Base-by-base conservation (phyloP, 2,329 filamentous ascomycete species). In the Pestalotiopsis sp. region DNA sequence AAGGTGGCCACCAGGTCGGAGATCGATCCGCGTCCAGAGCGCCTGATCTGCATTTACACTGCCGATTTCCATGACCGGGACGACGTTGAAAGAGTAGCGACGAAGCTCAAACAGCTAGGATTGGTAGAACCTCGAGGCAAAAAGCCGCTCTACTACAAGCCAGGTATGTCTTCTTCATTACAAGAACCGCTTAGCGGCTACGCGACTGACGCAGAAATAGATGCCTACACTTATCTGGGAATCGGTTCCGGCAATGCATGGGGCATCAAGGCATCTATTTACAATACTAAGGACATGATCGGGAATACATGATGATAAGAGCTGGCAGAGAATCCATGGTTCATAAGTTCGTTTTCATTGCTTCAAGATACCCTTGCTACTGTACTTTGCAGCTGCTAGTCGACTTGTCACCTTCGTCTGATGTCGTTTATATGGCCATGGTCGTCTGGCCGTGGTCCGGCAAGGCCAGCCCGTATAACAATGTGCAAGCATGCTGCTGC, bases 31-130 rank as follows among this genome's bases (percentile, higher is more conserved):
- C 74, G 80, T 27, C 83, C 79, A 58, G 79, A 81, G 23, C 85
- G 89, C 23, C 79, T 96, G 57, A 89, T 97, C 31, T 95, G 92
- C 72, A 83, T 97, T 7, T 97, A 97, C 78, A 97, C 93, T 4
- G 82, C 83, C 57, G 89, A 97, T 77, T 96, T 94, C 76, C 82
- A 82, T 36, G 90, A 97, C 75, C 84, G 81, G 65, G 81, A 85
- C 3, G 93, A 97, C 76, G 87, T 97, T 5, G 85, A 83, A 36
- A 85, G 92, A 58, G 92, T 97, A 3, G 81, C 95, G 52, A 76
- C 83, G 68, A 86, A 83, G 71, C 79, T 97, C 70, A 85, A 86
- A 64, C 83, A 89, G 67, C 81, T 94, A 68, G 89, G 86, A 7
- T 80, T 96, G 49, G 83, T 91, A 64, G 82, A 82, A 41, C 69